These are phyloP conservation scores for Endothia cerciana DNA, from an alignment of 2,329 filamentous ascomycete species.

Conservation along the genomic window DNA sequence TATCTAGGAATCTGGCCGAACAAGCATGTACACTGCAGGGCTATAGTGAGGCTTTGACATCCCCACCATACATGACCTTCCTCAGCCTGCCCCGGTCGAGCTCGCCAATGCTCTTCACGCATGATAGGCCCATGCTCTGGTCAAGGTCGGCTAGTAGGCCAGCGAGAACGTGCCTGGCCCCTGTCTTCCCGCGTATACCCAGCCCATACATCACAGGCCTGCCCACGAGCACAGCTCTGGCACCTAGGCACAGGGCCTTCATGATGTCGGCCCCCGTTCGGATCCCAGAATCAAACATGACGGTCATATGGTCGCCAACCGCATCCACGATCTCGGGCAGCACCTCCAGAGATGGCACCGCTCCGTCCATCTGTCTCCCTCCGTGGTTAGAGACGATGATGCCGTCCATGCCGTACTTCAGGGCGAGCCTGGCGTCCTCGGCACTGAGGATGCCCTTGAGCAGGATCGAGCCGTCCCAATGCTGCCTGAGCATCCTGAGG, in stretches of 20 bases:
- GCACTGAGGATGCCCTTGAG: slow-evolving; percentile 62
- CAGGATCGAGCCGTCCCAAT: slow-evolving; percentile 68
- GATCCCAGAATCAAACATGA: slow-evolving; percentile 65
- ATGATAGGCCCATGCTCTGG: slow-evolving; percentile 58
- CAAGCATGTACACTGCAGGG: not conserved
- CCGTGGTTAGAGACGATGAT: slow-evolving; percentile 64
- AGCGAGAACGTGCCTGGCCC: slow-evolving; percentile 55
- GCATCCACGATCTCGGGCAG: slow-evolving; percentile 64
- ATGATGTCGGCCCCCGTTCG: slow-evolving; percentile 60
- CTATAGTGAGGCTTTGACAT: slow-evolving; percentile 31
- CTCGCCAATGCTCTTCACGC: slow-evolving; percentile 49
- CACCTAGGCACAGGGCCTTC: slow-evolving; percentile 59
- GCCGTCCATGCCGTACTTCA: slow-evolving; percentile 49
- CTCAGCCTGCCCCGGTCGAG: slow-evolving; percentile 41
- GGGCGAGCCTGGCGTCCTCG: slow-evolving; percentile 52
- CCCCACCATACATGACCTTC: slow-evolving; percentile 39
- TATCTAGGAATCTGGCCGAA: no score
- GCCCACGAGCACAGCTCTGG: slow-evolving; percentile 60
- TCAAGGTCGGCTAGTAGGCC: slow-evolving; percentile 58
- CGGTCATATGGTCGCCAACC: slow-evolving; percentile 60
- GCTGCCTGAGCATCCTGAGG: slow-evolving; percentile 57
- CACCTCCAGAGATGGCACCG: slow-evolving; percentile 57
- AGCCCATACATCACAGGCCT: slow-evolving; percentile 63
- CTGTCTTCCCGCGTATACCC: slow-evolving; percentile 56
- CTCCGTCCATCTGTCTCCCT: slow-evolving; percentile 60